Base-by-base conservation (phyloP, 163 green algal species). In the Smithsoniella earleae region DNA sequence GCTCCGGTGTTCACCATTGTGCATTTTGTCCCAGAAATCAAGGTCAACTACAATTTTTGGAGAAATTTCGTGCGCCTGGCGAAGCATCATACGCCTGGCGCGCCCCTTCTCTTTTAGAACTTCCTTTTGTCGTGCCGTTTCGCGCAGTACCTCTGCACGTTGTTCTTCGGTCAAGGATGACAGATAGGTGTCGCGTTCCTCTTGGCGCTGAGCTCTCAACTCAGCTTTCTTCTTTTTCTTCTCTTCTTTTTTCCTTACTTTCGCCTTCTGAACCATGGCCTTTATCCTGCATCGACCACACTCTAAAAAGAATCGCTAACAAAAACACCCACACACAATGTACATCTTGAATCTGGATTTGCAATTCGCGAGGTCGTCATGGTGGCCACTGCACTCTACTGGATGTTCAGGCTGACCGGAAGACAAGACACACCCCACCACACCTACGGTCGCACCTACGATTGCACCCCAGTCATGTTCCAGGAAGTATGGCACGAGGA, bases 11-110 rank as follows among this genome's bases (percentile, higher is more conserved):
- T 38, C 18, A 10, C 25, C 25, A n/a, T 69, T 31, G 3, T n/a
- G 16, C 58, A 69, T 69, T 5, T 43, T 30, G 58, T 69, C 25
- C 58, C 58, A 69, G 34, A 69, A 69, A 43, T 69, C 58, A 5
- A 69, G 20, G 43, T 69, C 58, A 18, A 69, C 27, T 34, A 69
- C 25, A n/a, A 69, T 30, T 34, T 69, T 69, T 33, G 58, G 58
- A 22, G 58, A 30, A 43, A 43, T 18, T 64, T 25, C 16, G 31
- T 64, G 25, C 13, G 49, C 49, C 8, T 64, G 8, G 25, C 33
- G 49, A 6, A 64, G 49, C 49, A 13, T 64, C 5, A 27, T 25
- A 27, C 25, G 25, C 6, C 31, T 10, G 13, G 49, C 49, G 8
- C 49, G 33, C 31, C 13, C 8, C 49, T 10, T 18, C 33, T 25